Evolutionary conservation across 164 flowering plant genomes (phyloP).

Genomic region (Kalanchoe fedtschenkoi): DNA sequence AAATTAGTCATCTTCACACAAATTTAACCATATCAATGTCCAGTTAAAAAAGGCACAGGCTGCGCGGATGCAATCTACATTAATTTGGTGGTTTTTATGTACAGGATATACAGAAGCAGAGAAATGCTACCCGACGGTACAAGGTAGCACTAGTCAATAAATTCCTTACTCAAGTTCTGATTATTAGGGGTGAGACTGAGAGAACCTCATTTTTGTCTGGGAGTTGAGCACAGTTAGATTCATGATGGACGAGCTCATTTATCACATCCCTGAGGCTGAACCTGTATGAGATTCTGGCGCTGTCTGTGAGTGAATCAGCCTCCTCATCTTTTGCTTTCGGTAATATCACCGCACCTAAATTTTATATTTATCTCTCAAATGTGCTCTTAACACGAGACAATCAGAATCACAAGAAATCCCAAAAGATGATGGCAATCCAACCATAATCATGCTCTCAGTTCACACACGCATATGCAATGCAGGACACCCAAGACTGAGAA

Average conservation of each 20-base stretch:
- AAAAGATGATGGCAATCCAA: conserved; percentile 64
- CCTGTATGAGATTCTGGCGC: conserved; percentile 60
- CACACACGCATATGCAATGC: conserved; percentile 70
- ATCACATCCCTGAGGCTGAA: conserved; percentile 63
- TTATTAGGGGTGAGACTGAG: too few species aligned
- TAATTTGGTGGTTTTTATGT: not conserved
- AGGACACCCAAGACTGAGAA: conserved; percentile 62
- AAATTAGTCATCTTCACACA: too few species aligned
- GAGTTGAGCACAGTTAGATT: conserved; percentile 33
- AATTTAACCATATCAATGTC: too few species aligned
- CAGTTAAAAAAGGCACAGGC: too few species aligned
- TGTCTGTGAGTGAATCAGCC: conserved; percentile 33
- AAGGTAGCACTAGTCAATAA: not conserved
- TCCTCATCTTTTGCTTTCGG: conserved; percentile 32
- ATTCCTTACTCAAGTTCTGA: not conserved
- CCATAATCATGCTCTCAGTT: conserved; percentile 88
- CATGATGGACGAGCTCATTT: conserved; percentile 40
- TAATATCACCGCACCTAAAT: conserved; percentile 63
- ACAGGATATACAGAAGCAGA: not conserved
- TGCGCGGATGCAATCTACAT: not conserved
- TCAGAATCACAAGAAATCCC: conserved; percentile 51
- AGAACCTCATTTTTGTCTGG: conserved; percentile 12
- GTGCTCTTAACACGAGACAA: conserved; percentile 39
- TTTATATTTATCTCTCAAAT: conserved; percentile 47
- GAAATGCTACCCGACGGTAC: not conserved